A percentile compares a stretch with the other conserved stretches of the same genome.
These are phyloP conservation scores for Blepharisma japonicum DNA, from an alignment of 73 alveolate genomes.

Conservation along the genomic window DNA sequence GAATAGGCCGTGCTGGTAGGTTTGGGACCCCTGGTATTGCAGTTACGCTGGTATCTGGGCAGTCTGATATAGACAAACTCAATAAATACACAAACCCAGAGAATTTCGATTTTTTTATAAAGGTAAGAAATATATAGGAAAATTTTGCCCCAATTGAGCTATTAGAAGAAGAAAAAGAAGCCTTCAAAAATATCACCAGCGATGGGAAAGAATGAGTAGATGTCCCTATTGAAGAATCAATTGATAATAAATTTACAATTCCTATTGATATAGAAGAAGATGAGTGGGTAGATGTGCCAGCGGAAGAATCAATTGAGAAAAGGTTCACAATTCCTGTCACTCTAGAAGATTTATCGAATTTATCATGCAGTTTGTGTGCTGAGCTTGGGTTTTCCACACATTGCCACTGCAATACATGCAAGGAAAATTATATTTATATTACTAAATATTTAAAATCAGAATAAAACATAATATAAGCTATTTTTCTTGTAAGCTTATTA, in stretches of 20 bases:
- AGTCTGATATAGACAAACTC: not conserved
- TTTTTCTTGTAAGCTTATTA: no score
- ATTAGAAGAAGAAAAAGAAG: no score
- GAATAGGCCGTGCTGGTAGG: slow-evolving; percentile 98
- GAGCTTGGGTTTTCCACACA: not conserved
- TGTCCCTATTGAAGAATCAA: not conserved
- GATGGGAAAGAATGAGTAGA: slow-evolving; percentile 10
- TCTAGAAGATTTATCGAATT: not conserved
- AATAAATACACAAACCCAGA: not conserved
- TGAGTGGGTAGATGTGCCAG: slow-evolving; percentile 16
- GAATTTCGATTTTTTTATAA: not conserved
- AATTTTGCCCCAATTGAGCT: no score
- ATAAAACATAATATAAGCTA: no score
- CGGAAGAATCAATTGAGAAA: slow-evolving; percentile 1
- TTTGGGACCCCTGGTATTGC: slow-evolving; percentile 86
- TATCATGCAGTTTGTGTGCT: not conserved
- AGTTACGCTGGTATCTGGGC: slow-evolving; percentile 29
- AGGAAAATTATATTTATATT: not conserved
- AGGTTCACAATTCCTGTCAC: not conserved
- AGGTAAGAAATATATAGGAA: not conserved
- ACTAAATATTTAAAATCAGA: no score
- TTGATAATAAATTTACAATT: not conserved
- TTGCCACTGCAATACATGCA: slow-evolving; percentile 12
- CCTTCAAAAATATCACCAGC: not conserved
- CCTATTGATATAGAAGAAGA: not conserved